These are phyloP conservation scores for Pseudozyma thailandica DNA, from an alignment of 1,284 basidiomycete genomes.

Conservation along the genomic window DNA sequence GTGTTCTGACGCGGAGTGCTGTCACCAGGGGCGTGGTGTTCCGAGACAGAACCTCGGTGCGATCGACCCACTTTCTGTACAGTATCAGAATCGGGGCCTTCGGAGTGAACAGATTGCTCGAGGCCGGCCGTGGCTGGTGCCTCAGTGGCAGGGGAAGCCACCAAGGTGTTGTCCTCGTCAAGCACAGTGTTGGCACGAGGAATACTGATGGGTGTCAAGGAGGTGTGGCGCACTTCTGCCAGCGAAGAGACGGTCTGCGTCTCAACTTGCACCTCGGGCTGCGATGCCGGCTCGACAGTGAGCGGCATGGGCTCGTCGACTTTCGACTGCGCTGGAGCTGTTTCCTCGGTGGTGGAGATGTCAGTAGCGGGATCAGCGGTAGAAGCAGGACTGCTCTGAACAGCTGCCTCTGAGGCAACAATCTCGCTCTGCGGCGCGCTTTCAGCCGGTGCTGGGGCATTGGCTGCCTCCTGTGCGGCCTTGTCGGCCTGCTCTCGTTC, in stretches of 20 bases:
- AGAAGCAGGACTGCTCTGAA: background rate
- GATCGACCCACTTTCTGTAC: constrained; percentile 17
- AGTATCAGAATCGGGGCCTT: constrained; percentile 11
- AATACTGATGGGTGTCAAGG: constrained; percentile 12
- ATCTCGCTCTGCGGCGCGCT: background rate
- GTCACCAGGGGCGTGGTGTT: constrained; percentile 16
- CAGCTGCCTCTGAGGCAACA: background rate
- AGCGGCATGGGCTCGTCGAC: constrained; percentile 33
- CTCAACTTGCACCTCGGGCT: background rate
- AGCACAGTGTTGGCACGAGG: constrained; percentile 11
- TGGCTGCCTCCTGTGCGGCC: constrained; percentile 6
- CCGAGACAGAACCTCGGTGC: constrained; percentile 10
- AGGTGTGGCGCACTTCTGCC: constrained; percentile 8
- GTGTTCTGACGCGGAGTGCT: constrained; percentile 41
- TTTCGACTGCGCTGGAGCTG: background rate
- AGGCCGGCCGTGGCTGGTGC: constrained; percentile 8
- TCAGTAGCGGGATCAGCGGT: background rate
- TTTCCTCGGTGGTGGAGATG: background rate
- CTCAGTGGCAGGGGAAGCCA: constrained; percentile 22
- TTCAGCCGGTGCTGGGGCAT: background rate
- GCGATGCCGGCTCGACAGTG: background rate
- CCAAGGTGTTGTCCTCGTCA: background rate
- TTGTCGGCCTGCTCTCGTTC: constrained; percentile 31
- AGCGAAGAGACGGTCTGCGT: background rate
- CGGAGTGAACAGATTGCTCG: constrained; percentile 26